Base-by-base conservation (phyloP, 2,329 filamentous ascomycete genomes). In the Hypomyces perniciosus region DNA sequence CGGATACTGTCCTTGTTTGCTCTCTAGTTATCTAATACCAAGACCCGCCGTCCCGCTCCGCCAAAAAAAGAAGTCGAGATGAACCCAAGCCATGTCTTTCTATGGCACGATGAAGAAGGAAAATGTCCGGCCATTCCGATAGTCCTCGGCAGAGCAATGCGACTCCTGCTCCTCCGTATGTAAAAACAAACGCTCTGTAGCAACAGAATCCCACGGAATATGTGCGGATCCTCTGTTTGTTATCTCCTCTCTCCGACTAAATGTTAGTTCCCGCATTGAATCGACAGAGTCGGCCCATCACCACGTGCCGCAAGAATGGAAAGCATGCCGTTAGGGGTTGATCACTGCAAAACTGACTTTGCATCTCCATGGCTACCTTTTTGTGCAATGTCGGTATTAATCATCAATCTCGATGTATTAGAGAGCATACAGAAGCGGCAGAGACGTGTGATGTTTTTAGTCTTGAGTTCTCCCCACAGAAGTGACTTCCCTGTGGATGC, bases 261-360 rank as follows among this genome's bases (percentile, higher is more conserved):
- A 27, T 41, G 5, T 35, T 35, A 42, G 39, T 20, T 42, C 20
- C 39, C 39, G 39, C 39, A 12, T 20, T 10, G 27, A 20, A 20
- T 20, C 20, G 20, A 20, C 20, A 20, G 20, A 20, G 27, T 52
- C 40, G 50, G 50, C 29, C 44, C 50, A 52, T 44, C 45, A 12
- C 37, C 50, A 52, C 44, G 44, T 52, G 50, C 39, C 30, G 31
- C 37, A 44, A 44, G 39, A 51, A 47, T 44, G 40, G 6, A 26
- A 38, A 26, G 45, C 45, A 47, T 47, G 38, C 39, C 44, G 28
- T 34, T 35, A n/a, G 20, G 20, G 20, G 12, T 35, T 13, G 29
- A 27, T 26, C 2, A 35, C 7, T 41, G 20, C 35, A 43, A 51
- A 51, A 44, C 38, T 12, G 35, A 44, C 12, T 8, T 13, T 44